These are phyloP conservation scores for Cercospora canescens DNA, from an alignment of 2,329 filamentous ascomycete species.

Conservation along the genomic window DNA sequence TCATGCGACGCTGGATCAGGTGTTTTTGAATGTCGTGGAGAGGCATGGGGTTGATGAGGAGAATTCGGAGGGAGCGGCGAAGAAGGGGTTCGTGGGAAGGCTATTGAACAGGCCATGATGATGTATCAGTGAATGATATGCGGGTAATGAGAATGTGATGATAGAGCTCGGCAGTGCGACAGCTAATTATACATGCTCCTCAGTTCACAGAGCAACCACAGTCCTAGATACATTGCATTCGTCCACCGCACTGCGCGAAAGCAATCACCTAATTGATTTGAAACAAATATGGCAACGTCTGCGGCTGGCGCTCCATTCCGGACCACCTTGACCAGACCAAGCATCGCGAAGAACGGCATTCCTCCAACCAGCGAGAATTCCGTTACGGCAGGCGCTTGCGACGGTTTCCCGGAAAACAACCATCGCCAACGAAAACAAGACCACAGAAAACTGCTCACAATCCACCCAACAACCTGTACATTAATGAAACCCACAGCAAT, in stretches of 20 bases:
- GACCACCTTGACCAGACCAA: not conserved
- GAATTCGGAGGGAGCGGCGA: slow-evolving; percentile 4
- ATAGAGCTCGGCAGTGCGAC: not conserved
- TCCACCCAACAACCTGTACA: not conserved
- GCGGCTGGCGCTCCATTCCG: not conserved
- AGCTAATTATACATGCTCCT: not conserved
- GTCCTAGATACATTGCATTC: not conserved
- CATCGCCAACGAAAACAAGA: not conserved
- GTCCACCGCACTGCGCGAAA: not conserved
- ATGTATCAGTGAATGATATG: too few species aligned
- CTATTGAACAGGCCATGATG: not conserved
- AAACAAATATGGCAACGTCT: not conserved
- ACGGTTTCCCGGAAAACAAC: not conserved
- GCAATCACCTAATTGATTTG: not conserved
- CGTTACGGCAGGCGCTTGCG: not conserved
- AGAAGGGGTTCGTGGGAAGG: not conserved
- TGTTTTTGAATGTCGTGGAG: slow-evolving; percentile 80
- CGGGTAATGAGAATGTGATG: not conserved
- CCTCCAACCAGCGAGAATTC: not conserved
- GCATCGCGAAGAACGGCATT: not conserved
- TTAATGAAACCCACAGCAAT: not conserved
- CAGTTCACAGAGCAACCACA: not conserved
- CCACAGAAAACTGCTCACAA: not conserved
- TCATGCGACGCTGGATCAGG: slow-evolving; percentile 82
- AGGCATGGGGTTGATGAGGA: slow-evolving; percentile 24